A percentile compares a stretch with the other conserved stretches of the same genome.
Evolutionary conservation across 169 alveolate genomes (phyloP).

Genomic region (Blepharisma undulans): DNA sequence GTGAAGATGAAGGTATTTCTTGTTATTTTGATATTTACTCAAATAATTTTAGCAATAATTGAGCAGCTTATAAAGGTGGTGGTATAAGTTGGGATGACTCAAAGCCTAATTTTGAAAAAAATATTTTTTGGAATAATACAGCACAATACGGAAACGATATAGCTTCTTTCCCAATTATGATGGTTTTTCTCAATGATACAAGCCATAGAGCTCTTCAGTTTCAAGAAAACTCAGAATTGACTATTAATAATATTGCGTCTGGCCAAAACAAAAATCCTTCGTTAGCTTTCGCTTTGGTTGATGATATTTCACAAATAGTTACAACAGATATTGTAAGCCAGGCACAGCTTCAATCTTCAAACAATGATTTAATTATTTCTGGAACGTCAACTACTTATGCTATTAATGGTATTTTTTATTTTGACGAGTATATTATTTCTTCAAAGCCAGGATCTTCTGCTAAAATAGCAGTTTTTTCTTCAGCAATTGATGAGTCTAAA

Average conservation of each 20-base stretch:
- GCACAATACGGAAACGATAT: constrained; percentile 21
- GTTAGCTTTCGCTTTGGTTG: neutral
- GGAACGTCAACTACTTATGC: too few relatives aligned
- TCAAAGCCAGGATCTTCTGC: too few relatives aligned
- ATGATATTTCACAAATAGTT: neutral
- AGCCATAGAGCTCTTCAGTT: too few relatives aligned
- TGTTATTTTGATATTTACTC: neutral
- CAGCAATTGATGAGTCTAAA: too few relatives aligned
- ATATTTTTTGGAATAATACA: neutral
- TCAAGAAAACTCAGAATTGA: neutral
- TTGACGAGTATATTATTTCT: too few relatives aligned
- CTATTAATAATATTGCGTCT: neutral
- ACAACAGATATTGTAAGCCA: constrained; percentile 10
- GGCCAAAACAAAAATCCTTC: neutral
- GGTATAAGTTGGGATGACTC: neutral
- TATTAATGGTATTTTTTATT: too few relatives aligned
- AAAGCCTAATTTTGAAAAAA: neutral
- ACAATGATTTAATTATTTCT: neutral
- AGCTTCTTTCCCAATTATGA: constrained; percentile 11
- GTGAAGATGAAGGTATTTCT: too few relatives aligned
- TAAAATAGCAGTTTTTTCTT: too few relatives aligned
- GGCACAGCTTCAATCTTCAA: too few relatives aligned
- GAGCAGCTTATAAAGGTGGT: constrained; percentile 2
- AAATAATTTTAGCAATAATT: neutral
- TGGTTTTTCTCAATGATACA: neutral